These are phyloP conservation scores for Pleurotus salmoneostramineus DNA, from an alignment of 768 basidiomycete genomes.

Conservation along the genomic window DNA sequence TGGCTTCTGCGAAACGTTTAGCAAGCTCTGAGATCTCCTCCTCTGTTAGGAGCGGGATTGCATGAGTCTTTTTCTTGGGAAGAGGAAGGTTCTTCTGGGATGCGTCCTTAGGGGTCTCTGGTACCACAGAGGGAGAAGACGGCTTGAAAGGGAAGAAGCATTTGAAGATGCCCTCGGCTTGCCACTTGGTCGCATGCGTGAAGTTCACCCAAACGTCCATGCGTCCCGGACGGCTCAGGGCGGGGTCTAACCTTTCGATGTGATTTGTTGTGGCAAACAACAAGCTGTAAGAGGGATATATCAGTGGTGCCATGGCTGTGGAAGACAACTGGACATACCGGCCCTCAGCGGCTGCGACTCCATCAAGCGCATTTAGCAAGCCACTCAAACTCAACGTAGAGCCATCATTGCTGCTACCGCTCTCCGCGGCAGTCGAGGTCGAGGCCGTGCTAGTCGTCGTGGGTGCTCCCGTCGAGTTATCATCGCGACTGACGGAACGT, in stretches of 20 bases:
- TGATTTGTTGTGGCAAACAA: constrained; percentile 94
- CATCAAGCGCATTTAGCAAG: constrained; percentile 81
- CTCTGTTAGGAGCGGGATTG: constrained; percentile 69
- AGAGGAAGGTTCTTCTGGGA: constrained; percentile 66
- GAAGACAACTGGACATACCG: constrained; percentile 45
- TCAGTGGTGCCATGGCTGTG: not conserved
- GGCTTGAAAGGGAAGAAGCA: constrained; percentile 84
- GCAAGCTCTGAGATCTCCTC: constrained; percentile 75
- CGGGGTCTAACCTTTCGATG: constrained; percentile 88
- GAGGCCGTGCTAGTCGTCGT: constrained; percentile 31
- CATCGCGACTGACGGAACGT: constrained; percentile 79
- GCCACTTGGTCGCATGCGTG: constrained; percentile 88
- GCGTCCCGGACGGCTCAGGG: constrained; percentile 82
- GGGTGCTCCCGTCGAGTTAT: constrained; percentile 72
- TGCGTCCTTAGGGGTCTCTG: constrained; percentile 31
- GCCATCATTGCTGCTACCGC: constrained; percentile 58
- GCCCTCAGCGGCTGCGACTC: constrained; percentile 82
- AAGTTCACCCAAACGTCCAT: constrained; percentile 95
- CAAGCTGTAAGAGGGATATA: constrained; percentile 40
- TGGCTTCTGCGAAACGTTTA: constrained; percentile 76
- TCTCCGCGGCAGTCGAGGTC: constrained; percentile 29
- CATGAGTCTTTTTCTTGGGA: constrained; percentile 64
- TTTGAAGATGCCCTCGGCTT: constrained; percentile 90
- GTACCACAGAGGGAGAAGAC: constrained; percentile 18
- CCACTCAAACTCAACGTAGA: constrained; percentile 85